phyloP scores from a whole-genome alignment of 768 basidiomycete species.

The Boletus rubroflammeus region DNA sequence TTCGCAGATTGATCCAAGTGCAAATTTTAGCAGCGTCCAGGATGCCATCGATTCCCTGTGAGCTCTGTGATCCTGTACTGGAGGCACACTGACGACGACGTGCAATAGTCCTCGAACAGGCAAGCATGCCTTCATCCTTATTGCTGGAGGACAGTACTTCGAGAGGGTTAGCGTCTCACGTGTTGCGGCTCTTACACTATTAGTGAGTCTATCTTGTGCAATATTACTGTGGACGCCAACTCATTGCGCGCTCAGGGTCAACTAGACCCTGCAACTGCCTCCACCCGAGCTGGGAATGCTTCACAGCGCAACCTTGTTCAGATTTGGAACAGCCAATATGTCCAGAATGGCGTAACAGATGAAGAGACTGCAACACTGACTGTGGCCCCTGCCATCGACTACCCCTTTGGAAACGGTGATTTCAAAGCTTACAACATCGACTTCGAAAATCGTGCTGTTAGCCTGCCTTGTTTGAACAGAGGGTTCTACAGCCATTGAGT shows the following conservation, averaged over 20 bases:
- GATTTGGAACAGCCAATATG: slow-evolving; percentile 48
- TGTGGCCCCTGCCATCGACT: slow-evolving; percentile 50
- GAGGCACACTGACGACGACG: background rate
- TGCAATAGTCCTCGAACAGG: slow-evolving; percentile 40
- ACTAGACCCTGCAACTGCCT: slow-evolving; percentile 37
- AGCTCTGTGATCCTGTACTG: slow-evolving; percentile 10
- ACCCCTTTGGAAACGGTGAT: slow-evolving; percentile 48
- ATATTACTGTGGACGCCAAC: background rate
- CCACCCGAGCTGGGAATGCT: slow-evolving; percentile 41
- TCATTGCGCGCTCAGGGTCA: slow-evolving; percentile 40
- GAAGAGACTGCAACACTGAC: slow-evolving; percentile 56
- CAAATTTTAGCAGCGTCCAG: slow-evolving; percentile 50
- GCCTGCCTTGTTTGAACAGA: slow-evolving; percentile 12
- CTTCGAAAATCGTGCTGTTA: slow-evolving; percentile 63
- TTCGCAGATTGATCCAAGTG: slow-evolving; percentile 43
- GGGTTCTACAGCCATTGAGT: background rate
- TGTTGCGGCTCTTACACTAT: slow-evolving; percentile 48
- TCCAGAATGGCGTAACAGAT: slow-evolving; percentile 45
- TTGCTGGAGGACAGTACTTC: slow-evolving; percentile 56
- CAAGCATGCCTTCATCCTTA: slow-evolving; percentile 42
- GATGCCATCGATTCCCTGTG: slow-evolving; percentile 55
- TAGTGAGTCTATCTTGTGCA: slow-evolving; percentile 35
- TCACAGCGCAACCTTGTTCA: slow-evolving; percentile 48
- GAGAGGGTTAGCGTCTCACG: slow-evolving; percentile 59
- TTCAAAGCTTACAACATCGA: slow-evolving; percentile 68